These are phyloP conservation scores for Hibiscus mutabilis DNA, from an alignment of 345 rosid genomes.

Conservation along the genomic window DNA sequence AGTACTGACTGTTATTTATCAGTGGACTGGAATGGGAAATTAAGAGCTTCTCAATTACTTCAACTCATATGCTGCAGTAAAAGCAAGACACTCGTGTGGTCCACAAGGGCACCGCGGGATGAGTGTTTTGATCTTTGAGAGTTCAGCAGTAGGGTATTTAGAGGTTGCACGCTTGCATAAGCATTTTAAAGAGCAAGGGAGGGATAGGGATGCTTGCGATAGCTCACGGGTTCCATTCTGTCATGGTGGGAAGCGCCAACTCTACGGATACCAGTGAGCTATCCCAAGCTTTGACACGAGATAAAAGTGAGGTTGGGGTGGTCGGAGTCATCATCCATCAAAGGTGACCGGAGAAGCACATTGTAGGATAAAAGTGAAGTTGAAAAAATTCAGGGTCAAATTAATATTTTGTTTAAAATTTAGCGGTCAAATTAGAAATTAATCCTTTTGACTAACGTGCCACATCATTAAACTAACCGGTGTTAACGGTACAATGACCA, in stretches of 20 bases:
- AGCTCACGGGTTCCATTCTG: slow-evolving; percentile 15
- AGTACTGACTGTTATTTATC: not conserved
- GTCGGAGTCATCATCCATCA: too few species aligned
- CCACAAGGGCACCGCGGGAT: slow-evolving; percentile 43
- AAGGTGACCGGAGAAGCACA: too few species aligned
- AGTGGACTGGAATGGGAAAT: slow-evolving; percentile 49
- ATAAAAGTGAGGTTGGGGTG: too few species aligned
- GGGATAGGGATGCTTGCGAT: slow-evolving; percentile 40
- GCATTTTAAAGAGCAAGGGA: slow-evolving; percentile 36
- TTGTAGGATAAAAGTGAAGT: too few species aligned
- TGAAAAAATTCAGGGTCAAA: too few species aligned
- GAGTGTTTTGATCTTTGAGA: slow-evolving; percentile 37
- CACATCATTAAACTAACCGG: too few species aligned
- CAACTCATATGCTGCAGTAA: slow-evolving; percentile 27
- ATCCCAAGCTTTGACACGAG: too few species aligned
- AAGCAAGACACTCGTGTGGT: slow-evolving; percentile 38
- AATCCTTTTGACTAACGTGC: too few species aligned
- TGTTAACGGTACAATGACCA: too few species aligned
- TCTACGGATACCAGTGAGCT: slow-evolving; percentile 41
- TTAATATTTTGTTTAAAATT: too few species aligned
- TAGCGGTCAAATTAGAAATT: too few species aligned
- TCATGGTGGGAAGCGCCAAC: slow-evolving; percentile 35
- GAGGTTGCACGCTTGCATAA: slow-evolving; percentile 39
- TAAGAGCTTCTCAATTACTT: slow-evolving; percentile 40
- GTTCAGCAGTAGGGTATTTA: slow-evolving; percentile 32